These are phyloP conservation scores for Aspergillus biplanus DNA, from an alignment of 495 filamentous ascomycete genomes.

Conservation along the genomic window DNA sequence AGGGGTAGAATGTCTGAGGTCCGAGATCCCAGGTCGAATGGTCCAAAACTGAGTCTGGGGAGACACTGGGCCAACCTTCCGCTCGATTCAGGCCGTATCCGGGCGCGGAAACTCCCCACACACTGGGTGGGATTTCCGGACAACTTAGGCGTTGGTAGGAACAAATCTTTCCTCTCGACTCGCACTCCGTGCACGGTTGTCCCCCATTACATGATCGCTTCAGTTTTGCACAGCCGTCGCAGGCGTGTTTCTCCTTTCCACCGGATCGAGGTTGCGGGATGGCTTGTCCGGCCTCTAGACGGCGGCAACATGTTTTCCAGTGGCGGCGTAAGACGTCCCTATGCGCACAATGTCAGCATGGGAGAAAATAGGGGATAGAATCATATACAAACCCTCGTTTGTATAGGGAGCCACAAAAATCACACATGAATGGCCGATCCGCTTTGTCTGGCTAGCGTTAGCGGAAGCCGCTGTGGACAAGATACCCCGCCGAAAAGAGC, in stretches of 20 bases:
- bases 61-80: neutral
- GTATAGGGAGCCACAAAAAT: slow-evolving; percentile 37
- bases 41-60: neutral
- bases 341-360: neutral
- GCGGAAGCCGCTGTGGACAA: neutral
- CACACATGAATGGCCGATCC: slow-evolving; percentile 27
- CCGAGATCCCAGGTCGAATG: slow-evolving; percentile 30
- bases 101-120: slow-evolving; percentile 3
- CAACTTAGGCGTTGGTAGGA: slow-evolving; percentile 34
- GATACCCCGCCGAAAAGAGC: no score
- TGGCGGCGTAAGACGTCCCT: slow-evolving; percentile 41
- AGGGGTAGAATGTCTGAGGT: slow-evolving; percentile 31
- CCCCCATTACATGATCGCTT: slow-evolving; percentile 39
- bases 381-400: slow-evolving; percentile 36
- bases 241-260: slow-evolving; percentile 41
- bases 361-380: neutral
- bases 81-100: neutral
- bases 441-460: slow-evolving; percentile 27
- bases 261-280: slow-evolving; percentile 34
- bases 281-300: slow-evolving; percentile 25
- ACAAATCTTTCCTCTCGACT: slow-evolving; percentile 29
- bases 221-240: slow-evolving; percentile 40
- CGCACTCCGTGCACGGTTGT: slow-evolving; percentile 35
- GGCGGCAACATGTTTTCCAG: slow-evolving; percentile 40
- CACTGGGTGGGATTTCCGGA: slow-evolving; percentile 1